phyloP scores from a whole-genome alignment of 2,329 filamentous ascomycete species.

The Xylariales sp. region DNA sequence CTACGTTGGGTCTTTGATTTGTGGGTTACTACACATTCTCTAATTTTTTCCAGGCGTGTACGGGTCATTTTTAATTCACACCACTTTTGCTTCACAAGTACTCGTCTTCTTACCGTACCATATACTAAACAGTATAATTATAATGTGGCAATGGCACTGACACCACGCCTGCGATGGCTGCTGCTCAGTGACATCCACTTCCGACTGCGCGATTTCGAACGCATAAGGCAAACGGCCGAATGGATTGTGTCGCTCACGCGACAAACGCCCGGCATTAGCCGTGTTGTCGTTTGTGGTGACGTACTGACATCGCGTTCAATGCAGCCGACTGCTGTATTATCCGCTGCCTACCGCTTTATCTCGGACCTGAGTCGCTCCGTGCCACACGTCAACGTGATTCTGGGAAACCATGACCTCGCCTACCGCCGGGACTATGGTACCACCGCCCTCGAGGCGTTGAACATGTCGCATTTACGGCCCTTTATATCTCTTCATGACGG shows the following conservation, averaged over 20 bases:
- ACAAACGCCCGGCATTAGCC: conserved; percentile 39
- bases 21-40: no score
- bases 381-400: conserved; percentile 49
- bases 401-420: conserved; percentile 53
- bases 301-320: conserved; percentile 47
- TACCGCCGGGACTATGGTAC: conserved; percentile 48
- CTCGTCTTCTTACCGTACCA: no score
- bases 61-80: no score
- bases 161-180: conserved; percentile 44
- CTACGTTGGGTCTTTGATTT: no score
- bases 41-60: no score
- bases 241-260: conserved; percentile 48
- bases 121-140: not conserved
- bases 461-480: conserved; percentile 42
- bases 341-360: conserved; percentile 51
- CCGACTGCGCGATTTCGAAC: conserved; percentile 47
- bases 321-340: conserved; percentile 49
- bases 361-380: conserved; percentile 44
- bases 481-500: conserved; percentile 45
- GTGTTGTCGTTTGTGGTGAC: conserved; percentile 51
- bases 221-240: conserved; percentile 45
- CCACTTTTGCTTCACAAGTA: no score
- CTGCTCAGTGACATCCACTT: conserved; percentile 52
- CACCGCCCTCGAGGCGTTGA: conserved; percentile 49
- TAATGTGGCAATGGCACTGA: conserved; percentile 22